These are phyloP conservation scores for Schoenoplectus triqueter DNA, from an alignment of 202 grass and related monocot genomes.

Conservation along the genomic window DNA sequence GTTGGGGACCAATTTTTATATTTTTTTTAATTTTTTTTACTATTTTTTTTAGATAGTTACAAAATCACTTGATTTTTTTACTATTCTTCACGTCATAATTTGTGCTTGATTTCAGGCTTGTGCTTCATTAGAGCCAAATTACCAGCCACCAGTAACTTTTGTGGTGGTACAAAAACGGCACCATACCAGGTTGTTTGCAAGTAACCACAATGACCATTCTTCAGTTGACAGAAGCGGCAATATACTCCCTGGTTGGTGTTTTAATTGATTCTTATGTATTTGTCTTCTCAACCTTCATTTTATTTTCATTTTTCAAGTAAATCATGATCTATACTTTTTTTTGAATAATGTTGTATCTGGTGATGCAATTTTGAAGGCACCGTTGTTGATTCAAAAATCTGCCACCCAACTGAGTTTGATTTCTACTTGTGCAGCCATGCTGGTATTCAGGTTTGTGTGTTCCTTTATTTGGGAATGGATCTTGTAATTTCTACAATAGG, in stretches of 20 bases:
- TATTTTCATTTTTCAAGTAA: background rate
- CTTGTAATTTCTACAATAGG: background rate
- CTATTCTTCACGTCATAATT: too few relatives aligned
- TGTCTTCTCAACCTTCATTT: background rate
- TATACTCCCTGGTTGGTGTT: conserved; percentile 75
- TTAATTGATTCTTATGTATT: background rate
- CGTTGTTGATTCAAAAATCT: conserved; percentile 94
- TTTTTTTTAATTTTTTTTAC: too few relatives aligned
- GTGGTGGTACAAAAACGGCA: conserved; percentile 93
- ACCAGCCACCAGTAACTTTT: conserved; percentile 82
- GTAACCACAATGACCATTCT: conserved; percentile 67
- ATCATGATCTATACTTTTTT: background rate
- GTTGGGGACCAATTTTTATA: too few relatives aligned
- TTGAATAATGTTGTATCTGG: conserved; percentile 27
- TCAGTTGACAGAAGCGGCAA: conserved; percentile 71
- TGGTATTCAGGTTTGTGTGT: conserved; percentile 65
- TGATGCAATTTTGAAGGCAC: conserved; percentile 55
- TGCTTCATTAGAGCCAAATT: conserved; percentile 77
- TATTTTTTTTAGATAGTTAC: too few relatives aligned
- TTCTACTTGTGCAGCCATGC: conserved; percentile 97
- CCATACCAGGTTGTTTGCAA: conserved; percentile 83
- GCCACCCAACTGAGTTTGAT: conserved; percentile 93
- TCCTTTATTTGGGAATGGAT: background rate
- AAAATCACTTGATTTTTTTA: too few relatives aligned
- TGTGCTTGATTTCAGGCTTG: conserved; percentile 55